These are phyloP conservation scores for Hypericum androsaemum DNA, from an alignment of 345 rosid species.

Conservation along the genomic window DNA sequence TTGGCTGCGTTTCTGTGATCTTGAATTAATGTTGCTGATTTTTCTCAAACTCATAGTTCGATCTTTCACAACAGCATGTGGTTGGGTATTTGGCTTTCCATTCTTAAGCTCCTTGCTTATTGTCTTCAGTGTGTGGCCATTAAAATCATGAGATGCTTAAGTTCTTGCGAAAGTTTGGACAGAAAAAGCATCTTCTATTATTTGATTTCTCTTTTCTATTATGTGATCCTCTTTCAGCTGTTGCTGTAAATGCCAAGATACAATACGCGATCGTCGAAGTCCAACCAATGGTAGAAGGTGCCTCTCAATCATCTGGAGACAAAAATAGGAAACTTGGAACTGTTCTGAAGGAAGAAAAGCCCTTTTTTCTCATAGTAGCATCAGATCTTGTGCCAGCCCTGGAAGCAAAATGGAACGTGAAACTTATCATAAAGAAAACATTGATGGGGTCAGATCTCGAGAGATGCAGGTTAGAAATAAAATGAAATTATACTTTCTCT, in stretches of 20 bases:
- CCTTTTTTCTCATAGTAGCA: conserved; percentile 57
- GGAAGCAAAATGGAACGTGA: conserved; percentile 74
- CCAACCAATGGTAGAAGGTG: conserved; percentile 35
- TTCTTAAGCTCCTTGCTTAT: too few species aligned
- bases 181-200: too few species aligned
- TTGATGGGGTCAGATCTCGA: conserved; percentile 77
- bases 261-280: conserved; percentile 79
- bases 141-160: too few species aligned
- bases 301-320: conserved; percentile 27
- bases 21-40: too few species aligned
- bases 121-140: too few species aligned
- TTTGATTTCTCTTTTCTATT: background rate
- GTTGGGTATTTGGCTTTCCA: too few species aligned
- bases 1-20: too few species aligned
- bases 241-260: conserved; percentile 84
- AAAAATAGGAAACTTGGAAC: conserved; percentile 50
- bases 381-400: conserved; percentile 69
- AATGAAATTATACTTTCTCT: background rate
- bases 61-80: too few species aligned
- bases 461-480: conserved; percentile 62
- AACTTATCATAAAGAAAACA: conserved; percentile 56
- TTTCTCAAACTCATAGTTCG: too few species aligned
- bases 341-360: conserved; percentile 52
- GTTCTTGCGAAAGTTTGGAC: too few species aligned
- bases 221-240: conserved; percentile 43